Evolutionary conservation across 2,329 filamentous ascomycete species (phyloP).

Genomic region (Trichoderma endophyticum): DNA sequence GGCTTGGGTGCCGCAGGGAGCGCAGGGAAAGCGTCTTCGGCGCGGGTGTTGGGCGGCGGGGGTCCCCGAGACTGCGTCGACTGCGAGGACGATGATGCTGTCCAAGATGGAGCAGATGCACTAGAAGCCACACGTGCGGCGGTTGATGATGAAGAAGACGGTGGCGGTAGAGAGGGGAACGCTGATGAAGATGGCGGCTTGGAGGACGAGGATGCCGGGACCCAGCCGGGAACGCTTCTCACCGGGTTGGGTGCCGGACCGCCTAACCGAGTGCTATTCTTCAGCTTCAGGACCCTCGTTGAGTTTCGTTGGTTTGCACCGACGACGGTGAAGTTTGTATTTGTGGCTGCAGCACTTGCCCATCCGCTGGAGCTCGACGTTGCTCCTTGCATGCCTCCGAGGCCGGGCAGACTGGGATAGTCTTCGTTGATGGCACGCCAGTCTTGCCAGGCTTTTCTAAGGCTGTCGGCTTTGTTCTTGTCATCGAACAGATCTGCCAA

Average conservation of each 20-base stretch:
- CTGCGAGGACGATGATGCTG: conserved; percentile 36
- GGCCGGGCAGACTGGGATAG: conserved; percentile 81
- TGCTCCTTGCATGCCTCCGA: conserved; percentile 64
- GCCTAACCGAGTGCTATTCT: conserved; percentile 53
- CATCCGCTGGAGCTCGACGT: conserved; percentile 57
- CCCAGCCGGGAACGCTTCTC: conserved; percentile 25
- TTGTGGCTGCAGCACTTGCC: conserved; percentile 59
- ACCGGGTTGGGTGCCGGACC: conserved; percentile 30
- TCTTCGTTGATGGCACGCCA: conserved; percentile 96
- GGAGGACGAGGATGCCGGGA: conserved; percentile 21
- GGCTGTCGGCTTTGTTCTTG: conserved; percentile 63
- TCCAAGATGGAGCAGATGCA: conserved; percentile 31
- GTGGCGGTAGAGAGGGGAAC: conserved; percentile 44
- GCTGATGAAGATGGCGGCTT: conserved; percentile 33
- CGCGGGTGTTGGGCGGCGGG: conserved; percentile 27
- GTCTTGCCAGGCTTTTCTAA: conserved; percentile 87
- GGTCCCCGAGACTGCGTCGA: conserved; percentile 31
- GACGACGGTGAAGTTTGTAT: conserved; percentile 41
- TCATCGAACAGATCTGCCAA: conserved; percentile 92
- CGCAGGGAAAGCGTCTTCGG: conserved; percentile 72
- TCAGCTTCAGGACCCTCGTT: conserved; percentile 55
- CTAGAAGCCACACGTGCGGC: conserved; percentile 21
- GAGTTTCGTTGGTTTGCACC: conserved; percentile 48
- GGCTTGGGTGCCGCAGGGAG: conserved; percentile 74
- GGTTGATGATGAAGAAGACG: conserved; percentile 23